These are phyloP conservation scores for Lathyrus tuberosus DNA, from an alignment of 306 rosid species.

Conservation along the genomic window DNA sequence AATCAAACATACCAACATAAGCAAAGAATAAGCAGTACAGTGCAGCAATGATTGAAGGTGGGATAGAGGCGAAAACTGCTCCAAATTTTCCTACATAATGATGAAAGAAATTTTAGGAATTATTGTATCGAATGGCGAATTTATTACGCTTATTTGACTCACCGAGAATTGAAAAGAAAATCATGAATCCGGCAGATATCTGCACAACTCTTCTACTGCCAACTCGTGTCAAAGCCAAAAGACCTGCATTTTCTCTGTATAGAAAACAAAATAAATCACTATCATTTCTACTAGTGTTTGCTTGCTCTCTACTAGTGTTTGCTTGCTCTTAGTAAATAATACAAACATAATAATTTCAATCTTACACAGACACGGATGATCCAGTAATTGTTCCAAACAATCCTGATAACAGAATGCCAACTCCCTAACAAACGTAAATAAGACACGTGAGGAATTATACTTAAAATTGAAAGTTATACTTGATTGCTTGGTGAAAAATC, in stretches of 20 bases:
- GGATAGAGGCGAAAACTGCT: constrained; percentile 93
- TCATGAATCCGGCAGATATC: constrained; percentile 97
- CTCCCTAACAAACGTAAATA: constrained; percentile 66
- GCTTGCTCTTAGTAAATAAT: constrained; percentile 1
- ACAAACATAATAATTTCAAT: constrained; percentile 33
- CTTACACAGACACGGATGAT: constrained; percentile 96
- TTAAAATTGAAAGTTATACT: constrained; percentile 11
- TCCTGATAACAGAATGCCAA: constrained; percentile 88
- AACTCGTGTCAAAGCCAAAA: constrained; percentile 88
- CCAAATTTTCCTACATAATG: constrained; percentile 83
- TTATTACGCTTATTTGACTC: constrained; percentile 36
- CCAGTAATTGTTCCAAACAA: constrained; percentile 90
- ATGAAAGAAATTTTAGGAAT: constrained; percentile 18
- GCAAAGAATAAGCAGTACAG: constrained; percentile 91
- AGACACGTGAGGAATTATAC: constrained; percentile 33
- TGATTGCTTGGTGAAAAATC: constrained; percentile 18
- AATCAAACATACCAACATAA: constrained; percentile 76
- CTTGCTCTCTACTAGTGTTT: not conserved
- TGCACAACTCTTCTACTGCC: constrained; percentile 99
- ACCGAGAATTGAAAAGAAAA: constrained; percentile 98
- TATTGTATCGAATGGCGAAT: not conserved
- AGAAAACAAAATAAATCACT: constrained; percentile 35
- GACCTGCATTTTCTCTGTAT: constrained; percentile 93
- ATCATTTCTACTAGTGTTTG: constrained; percentile 20
- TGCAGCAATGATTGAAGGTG: constrained; percentile 87